A percentile compares a stretch with the other conserved stretches of the same genome.
Conservation (phyloP, 768 basidiomycete genomes). For the Suillus hirtellus region DNA sequence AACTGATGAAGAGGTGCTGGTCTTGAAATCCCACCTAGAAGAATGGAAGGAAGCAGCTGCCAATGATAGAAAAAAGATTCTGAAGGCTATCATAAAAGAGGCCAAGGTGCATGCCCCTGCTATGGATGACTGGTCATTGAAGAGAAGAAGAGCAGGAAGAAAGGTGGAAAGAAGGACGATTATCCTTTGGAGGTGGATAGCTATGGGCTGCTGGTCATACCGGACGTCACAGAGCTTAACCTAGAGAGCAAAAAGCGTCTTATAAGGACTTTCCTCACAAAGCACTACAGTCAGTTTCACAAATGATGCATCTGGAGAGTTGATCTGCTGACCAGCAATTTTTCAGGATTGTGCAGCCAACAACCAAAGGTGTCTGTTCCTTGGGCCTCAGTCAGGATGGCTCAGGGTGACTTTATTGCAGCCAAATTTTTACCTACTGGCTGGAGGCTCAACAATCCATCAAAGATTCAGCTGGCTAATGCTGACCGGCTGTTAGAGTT, state of each 20-base stretch:
- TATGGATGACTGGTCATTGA: neutral
- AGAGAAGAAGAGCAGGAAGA: neutral
- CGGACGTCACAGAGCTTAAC: neutral
- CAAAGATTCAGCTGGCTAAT: neutral
- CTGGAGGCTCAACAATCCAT: neutral
- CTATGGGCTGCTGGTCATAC: conserved; percentile 3
- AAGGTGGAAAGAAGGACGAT: neutral
- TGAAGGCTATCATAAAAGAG: neutral
- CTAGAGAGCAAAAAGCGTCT: neutral
- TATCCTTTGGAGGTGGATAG: conserved; percentile 2
- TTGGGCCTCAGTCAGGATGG: neutral
- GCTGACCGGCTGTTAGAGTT: neutral
- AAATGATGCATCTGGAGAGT: neutral
- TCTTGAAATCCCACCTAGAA: conserved; percentile 3
- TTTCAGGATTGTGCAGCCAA: neutral
- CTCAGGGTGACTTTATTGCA: neutral
- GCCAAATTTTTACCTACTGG: neutral
- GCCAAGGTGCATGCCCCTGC: neutral
- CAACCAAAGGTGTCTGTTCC: neutral
- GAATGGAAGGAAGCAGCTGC: neutral
- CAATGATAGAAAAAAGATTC: neutral
- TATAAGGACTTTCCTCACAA: neutral
- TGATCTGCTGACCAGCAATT: neutral
- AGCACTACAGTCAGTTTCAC: conserved; percentile 1
- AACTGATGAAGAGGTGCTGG: neutral